phyloP scores from a whole-genome alignment of 495 filamentous ascomycete species.

The Tetracladium marchalianum region DNA sequence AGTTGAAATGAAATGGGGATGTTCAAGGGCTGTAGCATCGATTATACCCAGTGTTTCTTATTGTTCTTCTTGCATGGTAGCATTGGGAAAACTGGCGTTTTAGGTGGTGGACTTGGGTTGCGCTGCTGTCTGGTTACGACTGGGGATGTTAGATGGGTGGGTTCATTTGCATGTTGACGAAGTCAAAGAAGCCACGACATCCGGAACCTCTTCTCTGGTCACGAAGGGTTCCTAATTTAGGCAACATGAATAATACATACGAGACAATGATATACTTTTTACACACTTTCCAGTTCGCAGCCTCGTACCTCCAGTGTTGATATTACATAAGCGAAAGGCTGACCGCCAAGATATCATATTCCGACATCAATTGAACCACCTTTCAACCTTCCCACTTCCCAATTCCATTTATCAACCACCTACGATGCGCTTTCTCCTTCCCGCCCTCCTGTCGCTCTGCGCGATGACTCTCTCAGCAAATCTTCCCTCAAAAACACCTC shows the following conservation, averaged over 20 bases:
- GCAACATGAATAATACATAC: no score
- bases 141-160: background rate
- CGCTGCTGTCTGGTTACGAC: no score
- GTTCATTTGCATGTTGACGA: background rate
- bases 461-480: slow-evolving; percentile 3
- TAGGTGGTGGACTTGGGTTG: no score
- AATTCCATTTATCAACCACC: no score
- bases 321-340: background rate
- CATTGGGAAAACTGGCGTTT: slow-evolving; percentile 8
- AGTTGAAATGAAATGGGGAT: background rate
- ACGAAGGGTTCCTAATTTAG: no score
- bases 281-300: background rate
- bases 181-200: no score
- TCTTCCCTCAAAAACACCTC: background rate
- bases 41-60: slow-evolving; percentile 8
- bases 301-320: background rate
- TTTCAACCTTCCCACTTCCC: no score
- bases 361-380: no score
- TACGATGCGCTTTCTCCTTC: background rate
- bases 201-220: no score
- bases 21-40: background rate
- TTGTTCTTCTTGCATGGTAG: slow-evolving; percentile 3
- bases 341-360: background rate
- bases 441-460: slow-evolving; percentile 9
- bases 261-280: no score